Percentiles rank a stretch among this genome's conserved stretches.
Evolutionary conservation across 192 early-diverging fungal species (phyloP).

Genomic region (Lunasporangiospora selenospora): DNA sequence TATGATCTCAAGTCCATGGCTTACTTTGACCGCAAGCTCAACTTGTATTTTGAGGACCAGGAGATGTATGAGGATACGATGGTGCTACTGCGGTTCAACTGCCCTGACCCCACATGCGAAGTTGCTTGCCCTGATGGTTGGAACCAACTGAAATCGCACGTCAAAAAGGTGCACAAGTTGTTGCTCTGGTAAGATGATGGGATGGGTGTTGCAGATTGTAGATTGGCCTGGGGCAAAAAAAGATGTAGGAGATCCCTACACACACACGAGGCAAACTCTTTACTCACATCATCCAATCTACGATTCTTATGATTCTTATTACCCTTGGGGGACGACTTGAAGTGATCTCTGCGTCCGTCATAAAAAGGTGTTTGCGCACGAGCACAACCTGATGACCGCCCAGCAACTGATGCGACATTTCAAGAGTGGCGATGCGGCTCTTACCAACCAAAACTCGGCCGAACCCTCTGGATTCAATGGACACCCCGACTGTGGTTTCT

Average conservation of each 20-base stretch:
- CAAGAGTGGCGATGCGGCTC: conserved; percentile 66
- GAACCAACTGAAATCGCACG: conserved; percentile 85
- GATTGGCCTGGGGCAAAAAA: not conserved
- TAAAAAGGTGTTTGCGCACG: conserved; percentile 95
- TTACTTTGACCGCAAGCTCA: conserved; percentile 68
- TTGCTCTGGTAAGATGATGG: conserved; percentile 71
- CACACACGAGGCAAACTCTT: not conserved
- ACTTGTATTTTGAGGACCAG: conserved; percentile 76
- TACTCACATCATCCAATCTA: not conserved
- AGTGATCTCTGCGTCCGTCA: conserved; percentile 88
- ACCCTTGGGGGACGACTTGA: no score
- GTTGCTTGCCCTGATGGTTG: conserved; percentile 79
- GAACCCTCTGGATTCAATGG: conserved; percentile 74
- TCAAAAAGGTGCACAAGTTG: conserved; percentile 74
- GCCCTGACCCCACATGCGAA: conserved; percentile 83
- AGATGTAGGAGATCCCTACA: not conserved
- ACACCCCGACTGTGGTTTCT: conserved; percentile 94
- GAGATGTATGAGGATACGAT: conserved; percentile 78
- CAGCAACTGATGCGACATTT: conserved; percentile 81
- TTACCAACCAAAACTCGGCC: conserved; percentile 51
- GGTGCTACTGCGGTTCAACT: conserved; percentile 84
- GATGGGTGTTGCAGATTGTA: not conserved
- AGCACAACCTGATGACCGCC: conserved; percentile 85
- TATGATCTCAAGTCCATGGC: conserved; percentile 60
- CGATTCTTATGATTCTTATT: conserved; percentile 7